Conservation (phyloP, 2,329 filamentous ascomycete genomes). For the Fusarium xyrophilum region DNA sequence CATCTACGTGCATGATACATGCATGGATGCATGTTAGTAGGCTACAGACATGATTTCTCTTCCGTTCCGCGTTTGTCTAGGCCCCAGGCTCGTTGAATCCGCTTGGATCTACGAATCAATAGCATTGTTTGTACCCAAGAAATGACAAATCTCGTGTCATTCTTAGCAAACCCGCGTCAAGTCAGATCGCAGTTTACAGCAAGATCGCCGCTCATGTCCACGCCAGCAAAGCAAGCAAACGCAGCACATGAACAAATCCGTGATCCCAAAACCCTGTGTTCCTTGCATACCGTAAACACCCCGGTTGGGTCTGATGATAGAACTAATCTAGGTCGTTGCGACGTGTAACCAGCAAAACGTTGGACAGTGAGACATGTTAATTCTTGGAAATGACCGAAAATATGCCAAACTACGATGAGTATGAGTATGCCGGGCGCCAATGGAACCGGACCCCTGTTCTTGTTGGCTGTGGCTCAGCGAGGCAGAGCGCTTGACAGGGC, state of each 20-base stretch:
- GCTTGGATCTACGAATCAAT: background rate
- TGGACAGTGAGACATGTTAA: constrained; percentile 19
- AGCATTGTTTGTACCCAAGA: background rate
- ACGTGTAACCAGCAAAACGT: constrained; percentile 25
- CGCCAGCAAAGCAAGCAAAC: constrained; percentile 1
- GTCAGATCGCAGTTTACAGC: background rate
- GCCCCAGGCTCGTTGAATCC: background rate
- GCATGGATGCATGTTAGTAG: background rate
- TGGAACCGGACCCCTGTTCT: constrained; percentile 7
- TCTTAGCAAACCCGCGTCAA: constrained; percentile 11
- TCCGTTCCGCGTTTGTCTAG: background rate
- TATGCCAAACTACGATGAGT: background rate
- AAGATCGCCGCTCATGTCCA: constrained; percentile 6
- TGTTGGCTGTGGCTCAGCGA: constrained; percentile 31
- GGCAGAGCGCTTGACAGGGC: constrained; percentile 24
- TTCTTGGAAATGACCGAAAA: constrained; percentile 20
- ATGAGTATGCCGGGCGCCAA: constrained; percentile 28
- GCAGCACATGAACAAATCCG: constrained; percentile 17
- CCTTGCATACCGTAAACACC: constrained; percentile 8
- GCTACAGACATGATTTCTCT: background rate
- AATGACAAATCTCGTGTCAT: constrained; percentile 19
- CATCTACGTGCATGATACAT: background rate
- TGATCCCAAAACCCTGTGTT: constrained; percentile 4
- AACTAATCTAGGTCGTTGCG: background rate
- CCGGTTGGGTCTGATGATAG: constrained; percentile 17